phyloP scores from a whole-genome alignment of 176 grass and related monocot species.

The Cenchrus purpureus region DNA sequence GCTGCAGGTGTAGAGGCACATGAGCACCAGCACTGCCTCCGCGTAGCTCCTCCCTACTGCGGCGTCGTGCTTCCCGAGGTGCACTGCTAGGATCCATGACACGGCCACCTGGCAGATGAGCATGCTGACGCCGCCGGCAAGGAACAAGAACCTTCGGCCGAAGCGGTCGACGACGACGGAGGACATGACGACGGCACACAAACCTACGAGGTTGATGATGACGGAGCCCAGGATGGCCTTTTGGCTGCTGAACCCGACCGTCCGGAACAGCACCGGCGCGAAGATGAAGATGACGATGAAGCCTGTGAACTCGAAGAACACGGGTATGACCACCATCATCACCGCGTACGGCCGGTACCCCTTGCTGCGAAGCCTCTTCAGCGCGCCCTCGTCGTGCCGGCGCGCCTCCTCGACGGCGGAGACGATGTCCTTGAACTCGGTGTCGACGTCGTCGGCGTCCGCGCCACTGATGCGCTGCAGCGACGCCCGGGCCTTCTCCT shows the following conservation, averaged over 20 bases:
- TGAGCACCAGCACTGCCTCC: conserved; percentile 46
- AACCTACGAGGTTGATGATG: conserved; percentile 36
- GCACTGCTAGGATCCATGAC: neutral
- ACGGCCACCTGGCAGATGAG: neutral
- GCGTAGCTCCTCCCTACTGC: conserved; percentile 39
- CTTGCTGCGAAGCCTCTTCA: neutral
- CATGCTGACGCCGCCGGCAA: neutral
- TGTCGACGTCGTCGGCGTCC: neutral
- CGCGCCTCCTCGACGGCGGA: conserved; percentile 35
- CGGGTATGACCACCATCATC: conserved; percentile 49
- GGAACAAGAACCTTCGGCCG: conserved; percentile 12
- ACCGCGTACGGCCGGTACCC: conserved; percentile 37
- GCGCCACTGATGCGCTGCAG: conserved; percentile 47
- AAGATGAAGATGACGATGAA: conserved; percentile 60
- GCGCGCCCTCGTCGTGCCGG: conserved; percentile 21
- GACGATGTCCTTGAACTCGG: conserved; percentile 54
- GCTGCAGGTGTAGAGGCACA: conserved; percentile 52
- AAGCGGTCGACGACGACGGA: conserved; percentile 36
- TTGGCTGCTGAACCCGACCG: conserved; percentile 65
- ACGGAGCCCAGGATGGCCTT: conserved; percentile 49
- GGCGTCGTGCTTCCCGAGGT: conserved; percentile 22
- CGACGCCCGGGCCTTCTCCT: conserved; percentile 31
- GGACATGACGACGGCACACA: conserved; percentile 32
- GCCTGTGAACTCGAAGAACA: conserved; percentile 71
- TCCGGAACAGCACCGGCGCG: conserved; percentile 57